phyloP scores from a whole-genome alignment of 2,329 filamentous ascomycete genomes.

The Colletotrichum tropicale region DNA sequence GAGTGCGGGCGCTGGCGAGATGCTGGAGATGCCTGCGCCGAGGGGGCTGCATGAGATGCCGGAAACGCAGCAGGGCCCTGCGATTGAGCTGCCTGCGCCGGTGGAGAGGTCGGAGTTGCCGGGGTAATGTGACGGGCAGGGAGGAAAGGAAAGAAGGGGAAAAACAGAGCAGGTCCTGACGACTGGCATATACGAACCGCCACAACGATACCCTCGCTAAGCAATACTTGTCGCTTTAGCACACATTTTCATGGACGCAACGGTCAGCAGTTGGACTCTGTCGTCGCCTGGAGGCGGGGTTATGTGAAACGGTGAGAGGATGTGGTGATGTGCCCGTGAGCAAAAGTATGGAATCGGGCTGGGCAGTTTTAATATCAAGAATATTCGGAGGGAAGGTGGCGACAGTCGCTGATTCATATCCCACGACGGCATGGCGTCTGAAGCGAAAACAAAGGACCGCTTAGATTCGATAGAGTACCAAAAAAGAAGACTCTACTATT shows the following conservation, averaged over 20 bases:
- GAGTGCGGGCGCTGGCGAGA: background rate
- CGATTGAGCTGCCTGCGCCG: constrained; percentile 6
- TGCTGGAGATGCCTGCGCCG: constrained; percentile 3
- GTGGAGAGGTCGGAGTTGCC: constrained; percentile 14
- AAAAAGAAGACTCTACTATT: background rate
- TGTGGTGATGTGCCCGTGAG: background rate
- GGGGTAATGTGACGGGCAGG: background rate
- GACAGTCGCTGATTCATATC: background rate
- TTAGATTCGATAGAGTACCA: background rate
- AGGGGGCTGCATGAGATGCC: constrained; percentile 16
- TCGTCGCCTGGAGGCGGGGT: background rate
- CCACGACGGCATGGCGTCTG: background rate
- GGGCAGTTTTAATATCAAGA: background rate
- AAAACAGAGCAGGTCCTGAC: background rate
- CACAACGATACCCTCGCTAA: constrained; percentile 20
- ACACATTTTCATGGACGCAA: background rate
- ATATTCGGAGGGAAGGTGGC: background rate
- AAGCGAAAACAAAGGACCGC: background rate
- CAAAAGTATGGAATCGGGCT: background rate
- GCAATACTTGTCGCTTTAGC: background rate
- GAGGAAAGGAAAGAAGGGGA: background rate
- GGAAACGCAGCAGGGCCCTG: constrained; percentile 8
- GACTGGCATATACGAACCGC: background rate
- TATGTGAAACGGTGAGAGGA: background rate
- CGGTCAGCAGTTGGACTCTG: background rate